Base-by-base conservation (phyloP, 2,329 filamentous ascomycete genomes). In the Whalleya microplaca region DNA sequence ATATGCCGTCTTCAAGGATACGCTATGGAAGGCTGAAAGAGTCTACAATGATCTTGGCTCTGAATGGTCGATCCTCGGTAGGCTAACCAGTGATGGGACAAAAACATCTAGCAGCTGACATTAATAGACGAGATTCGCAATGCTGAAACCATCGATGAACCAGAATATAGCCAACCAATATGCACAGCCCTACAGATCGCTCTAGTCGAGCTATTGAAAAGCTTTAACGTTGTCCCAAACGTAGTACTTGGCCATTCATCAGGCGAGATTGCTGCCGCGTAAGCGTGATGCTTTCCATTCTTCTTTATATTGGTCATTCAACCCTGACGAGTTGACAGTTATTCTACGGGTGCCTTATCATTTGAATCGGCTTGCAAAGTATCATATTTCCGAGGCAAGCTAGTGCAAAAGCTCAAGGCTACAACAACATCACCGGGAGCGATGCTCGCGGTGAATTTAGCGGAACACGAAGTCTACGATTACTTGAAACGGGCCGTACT, bases 221-320 rank as follows among this genome's bases (percentile, higher is more conserved):
- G 55, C 2, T 63, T 64, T 21, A 62, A 60, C 2, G 37, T 73
- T 6, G 43, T 20, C 1, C 67, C 68, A 0, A 27, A 21, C 0
- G 65, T 63, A 0, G 68, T 73, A 0, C 41, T 71, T 2, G 69
- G 72, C 1, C 72, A 74, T 47, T 75, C 72, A 0, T 69, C 64
- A 1, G 72, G 72, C 5, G 72, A 75, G 45, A 72, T 74, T 18
- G 72, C 72, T 0, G 72, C 72, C 1, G 72, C 72, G 0, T 74
- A 27, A 27, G 23, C 9, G 23, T n/a, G 9, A 27, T 27, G 9
- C 23, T 27, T 27, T 27, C 23, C 23, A 27, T n/a, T n/a, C n/a
- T n/a, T n/a, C n/a, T n/a, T n/a, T n/a, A n/a, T n/a, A n/a, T n/a
- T n/a, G n/a, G n/a, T n/a, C n/a, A n/a, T n/a, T n/a, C n/a, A 27